Percentiles rank a stretch among this genome's conserved stretches.
Conservation (phyloP, 345 rosid genomes). For the Viola odorata region DNA sequence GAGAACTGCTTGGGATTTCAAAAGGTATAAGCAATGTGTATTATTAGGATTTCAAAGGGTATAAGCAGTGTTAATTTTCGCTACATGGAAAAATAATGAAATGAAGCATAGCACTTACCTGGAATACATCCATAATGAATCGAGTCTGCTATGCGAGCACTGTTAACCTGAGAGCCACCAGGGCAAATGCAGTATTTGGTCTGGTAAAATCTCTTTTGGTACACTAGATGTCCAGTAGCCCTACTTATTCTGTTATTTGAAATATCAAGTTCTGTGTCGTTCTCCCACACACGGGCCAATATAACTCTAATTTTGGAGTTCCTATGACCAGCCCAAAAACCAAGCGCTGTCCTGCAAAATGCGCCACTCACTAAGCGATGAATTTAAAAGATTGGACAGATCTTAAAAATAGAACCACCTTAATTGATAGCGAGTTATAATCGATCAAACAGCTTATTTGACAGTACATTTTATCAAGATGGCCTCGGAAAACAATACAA, state of each 20-base stretch:
- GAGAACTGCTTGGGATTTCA: too few species aligned
- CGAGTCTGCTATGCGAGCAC: conserved; percentile 95
- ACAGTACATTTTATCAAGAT: background rate
- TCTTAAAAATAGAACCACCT: background rate
- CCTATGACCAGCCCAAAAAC: conserved; percentile 97
- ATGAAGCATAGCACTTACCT: conserved; percentile 36
- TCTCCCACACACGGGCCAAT: conserved; percentile 94
- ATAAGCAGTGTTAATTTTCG: too few species aligned
- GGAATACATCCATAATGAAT: conserved; percentile 97
- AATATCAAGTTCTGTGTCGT: conserved; percentile 85
- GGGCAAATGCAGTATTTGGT: conserved; percentile 96
- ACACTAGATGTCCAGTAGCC: conserved; percentile 71
- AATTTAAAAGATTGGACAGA: background rate
- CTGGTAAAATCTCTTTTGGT: conserved; percentile 85
- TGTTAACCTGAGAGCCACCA: conserved; percentile 96
- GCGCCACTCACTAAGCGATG: conserved; percentile 11
- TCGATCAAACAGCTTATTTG: background rate
- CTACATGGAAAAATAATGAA: too few species aligned
- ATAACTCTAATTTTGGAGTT: conserved; percentile 93
- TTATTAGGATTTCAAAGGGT: too few species aligned
- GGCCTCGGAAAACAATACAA: background rate
- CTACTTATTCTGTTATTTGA: conserved; percentile 82
- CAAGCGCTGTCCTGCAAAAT: conserved; percentile 73
- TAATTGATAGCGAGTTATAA: background rate
- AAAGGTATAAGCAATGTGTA: too few species aligned